Evolutionary conservation across 2,329 filamentous ascomycete species (phyloP).

Genomic region (Botryosphaeria agaves): DNA sequence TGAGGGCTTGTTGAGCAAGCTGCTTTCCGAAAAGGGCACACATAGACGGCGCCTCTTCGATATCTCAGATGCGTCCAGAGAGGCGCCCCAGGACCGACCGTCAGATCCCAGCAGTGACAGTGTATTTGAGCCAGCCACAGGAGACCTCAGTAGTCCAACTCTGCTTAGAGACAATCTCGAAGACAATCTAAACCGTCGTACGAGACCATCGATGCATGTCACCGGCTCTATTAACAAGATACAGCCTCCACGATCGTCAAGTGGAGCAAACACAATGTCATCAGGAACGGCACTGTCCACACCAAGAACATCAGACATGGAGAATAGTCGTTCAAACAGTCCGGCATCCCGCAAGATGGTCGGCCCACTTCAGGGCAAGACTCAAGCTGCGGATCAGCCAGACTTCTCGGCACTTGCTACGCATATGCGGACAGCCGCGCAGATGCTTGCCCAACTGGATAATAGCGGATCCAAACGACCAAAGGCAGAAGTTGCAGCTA

Average conservation of each 20-base stretch:
- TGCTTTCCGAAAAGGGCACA: slow-evolving; percentile 48
- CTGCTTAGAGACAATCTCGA: slow-evolving; percentile 42
- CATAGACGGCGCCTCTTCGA: slow-evolving; percentile 33
- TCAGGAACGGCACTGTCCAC: slow-evolving; percentile 44
- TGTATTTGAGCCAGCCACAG: slow-evolving; percentile 67
- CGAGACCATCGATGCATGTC: slow-evolving; percentile 6
- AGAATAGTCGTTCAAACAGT: slow-evolving; percentile 50
- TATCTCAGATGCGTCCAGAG: slow-evolving; percentile 43
- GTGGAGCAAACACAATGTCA: slow-evolving; percentile 42
- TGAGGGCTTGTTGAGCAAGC: slow-evolving; percentile 42
- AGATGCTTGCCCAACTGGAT: slow-evolving; percentile 74
- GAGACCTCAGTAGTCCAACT: slow-evolving; percentile 59
- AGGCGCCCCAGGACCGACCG: slow-evolving; percentile 21
- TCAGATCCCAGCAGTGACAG: slow-evolving; percentile 42
- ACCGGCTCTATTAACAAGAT: too few species aligned
- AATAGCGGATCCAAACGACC: slow-evolving; percentile 66
- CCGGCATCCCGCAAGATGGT: slow-evolving; percentile 46
- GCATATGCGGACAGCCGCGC: slow-evolving; percentile 73
- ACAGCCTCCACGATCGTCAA: slow-evolving; percentile 39
- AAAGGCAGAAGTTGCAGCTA: slow-evolving; percentile 64
- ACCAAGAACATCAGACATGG: slow-evolving; percentile 51
- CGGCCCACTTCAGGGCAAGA: slow-evolving; percentile 33
- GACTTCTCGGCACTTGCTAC: slow-evolving; percentile 71
- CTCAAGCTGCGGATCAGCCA: slow-evolving; percentile 47
- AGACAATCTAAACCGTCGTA: slow-evolving; percentile 26